Percentiles rank a stretch among this genome's conserved stretches.
Evolutionary conservation across 2,329 filamentous ascomycete species (phyloP).

Genomic region (Apiospora arundinis): DNA sequence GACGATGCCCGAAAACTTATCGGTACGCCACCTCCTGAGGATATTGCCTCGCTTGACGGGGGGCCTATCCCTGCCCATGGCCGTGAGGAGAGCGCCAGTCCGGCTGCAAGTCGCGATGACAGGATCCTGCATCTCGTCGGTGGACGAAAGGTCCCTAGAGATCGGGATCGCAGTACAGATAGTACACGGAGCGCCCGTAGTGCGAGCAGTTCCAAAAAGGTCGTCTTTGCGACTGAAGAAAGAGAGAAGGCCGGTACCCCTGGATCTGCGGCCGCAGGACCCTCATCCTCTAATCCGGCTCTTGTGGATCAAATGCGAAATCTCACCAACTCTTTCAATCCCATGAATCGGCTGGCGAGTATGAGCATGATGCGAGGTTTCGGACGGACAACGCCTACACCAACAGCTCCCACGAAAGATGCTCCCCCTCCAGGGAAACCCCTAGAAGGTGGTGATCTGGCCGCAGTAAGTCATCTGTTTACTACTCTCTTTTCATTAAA

Average conservation of each 20-base stretch:
- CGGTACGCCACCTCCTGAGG: slow-evolving; percentile 70
- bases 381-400: slow-evolving; percentile 59
- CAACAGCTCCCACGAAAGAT: slow-evolving; percentile 48
- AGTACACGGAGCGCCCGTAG: slow-evolving; percentile 69
- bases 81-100: slow-evolving; percentile 44
- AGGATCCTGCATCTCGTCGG: slow-evolving; percentile 74
- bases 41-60: slow-evolving; percentile 66
- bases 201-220: slow-evolving; percentile 64
- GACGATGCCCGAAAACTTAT: slow-evolving; percentile 93
- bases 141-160: slow-evolving; percentile 66
- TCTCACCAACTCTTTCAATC: slow-evolving; percentile 81
- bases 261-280: slow-evolving; percentile 38
- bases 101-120: slow-evolving; percentile 56
- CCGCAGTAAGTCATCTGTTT: slow-evolving; percentile 53
- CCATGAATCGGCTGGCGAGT: slow-evolving; percentile 76
- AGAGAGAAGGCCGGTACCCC: slow-evolving; percentile 46
- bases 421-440: slow-evolving; percentile 34
- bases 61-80: slow-evolving; percentile 60
- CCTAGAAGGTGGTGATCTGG: slow-evolving; percentile 61
- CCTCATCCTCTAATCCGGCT: slow-evolving; percentile 58
- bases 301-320: slow-evolving; percentile 82
- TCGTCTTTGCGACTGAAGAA: slow-evolving; percentile 55
- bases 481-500: neutral
- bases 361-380: slow-evolving; percentile 80
- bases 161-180: slow-evolving; percentile 71